Evolutionary conservation across 805 yeast genomes (phyloP).

Genomic region (Wickerhamomyces bisporus): DNA sequence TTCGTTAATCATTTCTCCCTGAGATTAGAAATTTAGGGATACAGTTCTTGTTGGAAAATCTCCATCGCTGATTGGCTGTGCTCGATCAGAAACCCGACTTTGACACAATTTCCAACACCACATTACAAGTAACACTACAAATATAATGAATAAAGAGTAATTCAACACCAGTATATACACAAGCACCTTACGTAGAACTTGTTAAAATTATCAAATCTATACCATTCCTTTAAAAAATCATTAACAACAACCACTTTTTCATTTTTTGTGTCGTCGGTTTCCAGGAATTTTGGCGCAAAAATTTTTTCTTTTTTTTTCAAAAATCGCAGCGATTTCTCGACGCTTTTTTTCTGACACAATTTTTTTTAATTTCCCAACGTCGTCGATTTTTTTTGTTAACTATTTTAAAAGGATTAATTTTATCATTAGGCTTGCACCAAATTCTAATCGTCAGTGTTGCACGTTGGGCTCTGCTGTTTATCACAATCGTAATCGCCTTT

Average conservation of each 20-base stretch:
- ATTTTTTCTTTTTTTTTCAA: neutral
- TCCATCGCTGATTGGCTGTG: neutral
- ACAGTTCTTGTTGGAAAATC: neutral
- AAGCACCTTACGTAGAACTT: no score
- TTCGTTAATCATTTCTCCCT: no score
- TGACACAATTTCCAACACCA: conserved; percentile 1
- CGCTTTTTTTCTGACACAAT: conserved; percentile 1
- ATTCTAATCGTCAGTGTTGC: no score
- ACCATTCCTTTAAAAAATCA: no score
- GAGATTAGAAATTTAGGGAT: no score
- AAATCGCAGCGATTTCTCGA: neutral
- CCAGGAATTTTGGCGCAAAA: conserved; percentile 1
- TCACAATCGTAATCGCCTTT: no score
- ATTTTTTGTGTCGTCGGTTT: neutral
- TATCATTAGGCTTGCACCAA: neutral
- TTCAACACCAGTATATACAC: no score
- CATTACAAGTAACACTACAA: neutral
- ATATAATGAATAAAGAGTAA: neutral
- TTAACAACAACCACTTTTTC: neutral
- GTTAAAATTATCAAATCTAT: no score
- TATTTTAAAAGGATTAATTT: neutral
- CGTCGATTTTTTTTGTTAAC: neutral
- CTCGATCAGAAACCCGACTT: conserved; percentile 1
- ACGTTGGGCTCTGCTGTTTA: no score
- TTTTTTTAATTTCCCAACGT: neutral